Evolutionary conservation across 305 asterid genomes (phyloP).

Genomic region (Fraxinus latifolia): DNA sequence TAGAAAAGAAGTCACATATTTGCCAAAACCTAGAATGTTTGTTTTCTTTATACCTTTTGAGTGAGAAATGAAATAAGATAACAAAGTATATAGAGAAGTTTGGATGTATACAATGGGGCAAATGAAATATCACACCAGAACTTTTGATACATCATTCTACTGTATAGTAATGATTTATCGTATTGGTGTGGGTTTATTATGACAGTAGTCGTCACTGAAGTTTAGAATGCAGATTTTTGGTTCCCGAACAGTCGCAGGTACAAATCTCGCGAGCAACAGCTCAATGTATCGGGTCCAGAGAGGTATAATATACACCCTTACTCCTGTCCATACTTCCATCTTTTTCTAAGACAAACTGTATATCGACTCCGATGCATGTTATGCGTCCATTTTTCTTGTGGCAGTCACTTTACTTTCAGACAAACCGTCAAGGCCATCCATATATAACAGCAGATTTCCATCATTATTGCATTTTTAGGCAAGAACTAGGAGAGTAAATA

Average conservation of each 20-base stretch:
- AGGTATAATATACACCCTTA: background rate
- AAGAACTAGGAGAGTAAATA: background rate
- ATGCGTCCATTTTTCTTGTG: background rate
- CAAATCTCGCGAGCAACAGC: background rate
- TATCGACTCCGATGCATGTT: background rate
- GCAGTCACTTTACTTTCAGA: background rate
- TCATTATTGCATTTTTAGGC: background rate
- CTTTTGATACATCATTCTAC: too few relatives aligned
- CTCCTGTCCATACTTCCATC: background rate
- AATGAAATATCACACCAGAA: too few relatives aligned
- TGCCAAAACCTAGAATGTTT: too few relatives aligned
- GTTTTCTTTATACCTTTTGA: too few relatives aligned
- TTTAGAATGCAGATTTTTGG: background rate
- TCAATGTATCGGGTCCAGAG: background rate
- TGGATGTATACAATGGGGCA: too few relatives aligned
- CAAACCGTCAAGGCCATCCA: background rate
- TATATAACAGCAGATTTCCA: background rate
- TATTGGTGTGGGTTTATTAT: too few relatives aligned
- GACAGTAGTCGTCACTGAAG: too few relatives aligned
- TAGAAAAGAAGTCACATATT: too few relatives aligned
- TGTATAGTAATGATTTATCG: too few relatives aligned
- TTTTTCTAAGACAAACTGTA: background rate
- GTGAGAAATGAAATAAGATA: too few relatives aligned
- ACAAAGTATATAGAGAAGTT: too few relatives aligned
- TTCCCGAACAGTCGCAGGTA: background rate